These are phyloP conservation scores for Fraxinus quadrangulata DNA, from an alignment of 257 asterid species.

Conservation along the genomic window DNA sequence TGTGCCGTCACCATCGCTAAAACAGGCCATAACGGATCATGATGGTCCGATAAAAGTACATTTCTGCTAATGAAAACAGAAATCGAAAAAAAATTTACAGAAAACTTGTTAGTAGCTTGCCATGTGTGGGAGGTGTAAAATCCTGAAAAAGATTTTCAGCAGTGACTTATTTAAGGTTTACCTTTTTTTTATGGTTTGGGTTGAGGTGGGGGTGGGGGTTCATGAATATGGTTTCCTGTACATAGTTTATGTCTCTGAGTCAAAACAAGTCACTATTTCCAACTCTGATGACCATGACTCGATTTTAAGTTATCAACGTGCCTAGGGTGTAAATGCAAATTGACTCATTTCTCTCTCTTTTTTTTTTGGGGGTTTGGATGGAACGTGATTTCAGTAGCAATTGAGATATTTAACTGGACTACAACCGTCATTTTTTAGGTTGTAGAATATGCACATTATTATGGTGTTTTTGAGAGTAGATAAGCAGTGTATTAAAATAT, in stretches of 20 bases:
- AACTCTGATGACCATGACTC: background rate
- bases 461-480: too few species aligned
- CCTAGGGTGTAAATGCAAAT: background rate
- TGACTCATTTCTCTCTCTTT: background rate
- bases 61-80: background rate
- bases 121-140: background rate
- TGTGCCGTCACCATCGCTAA: constrained; percentile 60
- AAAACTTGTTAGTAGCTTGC: background rate
- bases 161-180: background rate
- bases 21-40: background rate
- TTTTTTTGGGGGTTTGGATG: too few species aligned
- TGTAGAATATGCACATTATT: too few species aligned
- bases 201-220: background rate
- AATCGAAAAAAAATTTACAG: background rate
- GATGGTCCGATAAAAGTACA: background rate
- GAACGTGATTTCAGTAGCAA: too few species aligned
- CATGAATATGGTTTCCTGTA: background rate
- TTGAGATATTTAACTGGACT: too few species aligned
- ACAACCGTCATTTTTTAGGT: too few species aligned
- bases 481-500: too few species aligned
- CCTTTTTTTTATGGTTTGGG: background rate
- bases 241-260: background rate
- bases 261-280: background rate
- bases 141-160: background rate
- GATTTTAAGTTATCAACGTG: background rate